Evolutionary conservation across 2,329 filamentous ascomycete genomes (phyloP), one percentile per base, ranked within the genome.

Genomic region (Lachnellula subtilissima): DNA sequence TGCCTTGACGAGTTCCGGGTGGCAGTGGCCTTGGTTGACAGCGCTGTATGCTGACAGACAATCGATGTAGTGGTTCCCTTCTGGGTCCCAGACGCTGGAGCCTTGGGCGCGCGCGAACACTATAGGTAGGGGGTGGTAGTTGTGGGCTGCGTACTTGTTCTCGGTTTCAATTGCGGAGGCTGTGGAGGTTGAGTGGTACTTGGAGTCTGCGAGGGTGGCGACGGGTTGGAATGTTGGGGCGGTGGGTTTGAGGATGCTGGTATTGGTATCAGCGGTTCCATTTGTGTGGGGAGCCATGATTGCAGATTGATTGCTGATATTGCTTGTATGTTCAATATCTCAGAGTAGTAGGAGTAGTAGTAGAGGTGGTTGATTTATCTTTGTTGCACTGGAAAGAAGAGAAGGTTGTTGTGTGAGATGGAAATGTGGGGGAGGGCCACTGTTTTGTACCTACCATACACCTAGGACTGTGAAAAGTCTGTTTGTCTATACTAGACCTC

Each of bases 31-130:
- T 75, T 97, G 93, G 78, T 97, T 97, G 71, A 97, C 91, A 60
- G 94, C 94, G 65, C 89, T 95, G 81, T 99, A 99, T 63, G 94
- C 94, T 48, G 93, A 97, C 64, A 99, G 85, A 76, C 97, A 99
- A 77, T 99, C 94, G 67, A 97, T 85, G 75, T 99, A 97, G 73
- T 96, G 87, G 67, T 86, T 89, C 70, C 89, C 91, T 78, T 99
- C 94, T 17, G 94, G 94, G 71, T 99, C 94, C 93, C 94, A 99
- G 56, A 97, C 94, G 59, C 88, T 86, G 69, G 88, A 87, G 49
- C 93, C 94, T 67, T 86, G 82, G 43, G 91, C 94, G 63, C 85
- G 84, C 55, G 93, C 81, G 74, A 97, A 97, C 70, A 96, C 94
- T 58, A 99, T 86, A 42, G 94, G 94, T 2, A 99, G 83, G 15